Conservation (phyloP, 306 rosid species). For the Oemleria cerasiformis region DNA sequence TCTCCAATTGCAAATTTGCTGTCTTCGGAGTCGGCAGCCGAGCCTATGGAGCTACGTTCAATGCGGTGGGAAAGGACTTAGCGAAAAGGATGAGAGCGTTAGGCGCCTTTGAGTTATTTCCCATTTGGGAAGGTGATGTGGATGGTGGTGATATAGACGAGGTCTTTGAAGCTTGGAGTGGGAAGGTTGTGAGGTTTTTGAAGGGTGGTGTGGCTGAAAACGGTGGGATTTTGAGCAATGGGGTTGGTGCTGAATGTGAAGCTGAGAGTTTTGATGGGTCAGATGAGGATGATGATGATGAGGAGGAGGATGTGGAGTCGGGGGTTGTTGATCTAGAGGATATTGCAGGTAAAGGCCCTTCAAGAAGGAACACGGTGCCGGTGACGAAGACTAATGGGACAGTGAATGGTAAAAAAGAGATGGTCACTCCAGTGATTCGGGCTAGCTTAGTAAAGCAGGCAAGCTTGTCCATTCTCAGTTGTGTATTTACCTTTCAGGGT, state of each 20-base stretch:
- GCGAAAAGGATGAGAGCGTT: slow-evolving; percentile 55
- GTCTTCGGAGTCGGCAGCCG: slow-evolving; percentile 90
- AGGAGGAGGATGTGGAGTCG: slow-evolving; percentile 36
- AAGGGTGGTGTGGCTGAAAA: slow-evolving; percentile 45
- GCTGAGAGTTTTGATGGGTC: slow-evolving; percentile 43
- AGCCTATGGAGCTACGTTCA: slow-evolving; percentile 61
- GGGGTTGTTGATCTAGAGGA: slow-evolving; percentile 94
- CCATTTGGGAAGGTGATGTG: slow-evolving; percentile 68
- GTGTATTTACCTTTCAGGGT: neutral
- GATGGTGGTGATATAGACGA: slow-evolving; percentile 62
- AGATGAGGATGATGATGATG: slow-evolving; percentile 39
- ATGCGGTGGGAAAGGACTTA: slow-evolving; percentile 62
- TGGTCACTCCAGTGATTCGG: slow-evolving; percentile 93
- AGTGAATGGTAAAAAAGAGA: slow-evolving; percentile 59
- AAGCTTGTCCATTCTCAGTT: slow-evolving; percentile 7
- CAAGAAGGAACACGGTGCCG: slow-evolving; percentile 44
- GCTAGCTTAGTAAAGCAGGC: slow-evolving; percentile 94
- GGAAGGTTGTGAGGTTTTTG: slow-evolving; percentile 43
- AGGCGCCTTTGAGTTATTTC: slow-evolving; percentile 74
- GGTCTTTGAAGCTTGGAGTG: slow-evolving; percentile 70
- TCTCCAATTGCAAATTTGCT: slow-evolving; percentile 52
- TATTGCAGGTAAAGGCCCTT: slow-evolving; percentile 89
- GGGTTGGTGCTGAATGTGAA: slow-evolving; percentile 35
- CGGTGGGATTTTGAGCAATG: slow-evolving; percentile 30
- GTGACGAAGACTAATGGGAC: slow-evolving; percentile 57